These are phyloP conservation scores for Mycena galericulata DNA, from an alignment of 768 basidiomycete species.

Conservation along the genomic window DNA sequence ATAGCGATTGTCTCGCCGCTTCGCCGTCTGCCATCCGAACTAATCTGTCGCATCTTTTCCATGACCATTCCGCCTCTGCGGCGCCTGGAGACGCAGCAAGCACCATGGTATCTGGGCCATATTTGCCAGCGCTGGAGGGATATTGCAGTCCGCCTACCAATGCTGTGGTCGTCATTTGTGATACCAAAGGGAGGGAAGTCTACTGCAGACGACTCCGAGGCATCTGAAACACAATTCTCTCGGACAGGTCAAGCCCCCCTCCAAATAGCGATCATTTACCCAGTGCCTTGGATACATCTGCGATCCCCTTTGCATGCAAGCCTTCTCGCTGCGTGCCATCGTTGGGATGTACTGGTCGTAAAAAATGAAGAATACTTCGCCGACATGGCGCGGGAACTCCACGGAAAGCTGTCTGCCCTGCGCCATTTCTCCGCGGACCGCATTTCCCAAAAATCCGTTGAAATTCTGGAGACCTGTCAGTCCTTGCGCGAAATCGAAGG, in stretches of 20 bases:
- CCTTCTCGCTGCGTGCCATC: neutral
- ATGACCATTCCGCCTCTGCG: neutral
- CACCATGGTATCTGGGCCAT: too few relatives aligned
- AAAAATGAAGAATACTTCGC: neutral
- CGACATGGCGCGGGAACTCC: neutral
- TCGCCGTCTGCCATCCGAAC: neutral
- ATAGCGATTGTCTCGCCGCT: neutral
- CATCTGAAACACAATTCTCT: neutral
- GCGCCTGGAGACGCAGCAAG: neutral
- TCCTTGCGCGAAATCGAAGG: neutral
- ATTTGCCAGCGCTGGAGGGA: neutral
- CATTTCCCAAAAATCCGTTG: neutral
- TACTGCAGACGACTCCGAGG: neutral
- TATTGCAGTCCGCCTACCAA: neutral
- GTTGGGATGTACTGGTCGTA: neutral
- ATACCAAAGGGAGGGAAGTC: too few relatives aligned
- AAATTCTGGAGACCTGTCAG: neutral
- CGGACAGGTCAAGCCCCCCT: neutral
- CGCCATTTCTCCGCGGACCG: neutral
- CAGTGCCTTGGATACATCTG: too few relatives aligned
- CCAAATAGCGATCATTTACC: neutral
- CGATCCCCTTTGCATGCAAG: neutral
- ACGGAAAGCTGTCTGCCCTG: neutral
- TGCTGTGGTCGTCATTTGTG: slow-evolving; percentile 5
- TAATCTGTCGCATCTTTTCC: neutral